Evolutionary conservation across 2,329 filamentous ascomycete genomes (phyloP).

Genomic region (Sarocladium brachiariae): DNA sequence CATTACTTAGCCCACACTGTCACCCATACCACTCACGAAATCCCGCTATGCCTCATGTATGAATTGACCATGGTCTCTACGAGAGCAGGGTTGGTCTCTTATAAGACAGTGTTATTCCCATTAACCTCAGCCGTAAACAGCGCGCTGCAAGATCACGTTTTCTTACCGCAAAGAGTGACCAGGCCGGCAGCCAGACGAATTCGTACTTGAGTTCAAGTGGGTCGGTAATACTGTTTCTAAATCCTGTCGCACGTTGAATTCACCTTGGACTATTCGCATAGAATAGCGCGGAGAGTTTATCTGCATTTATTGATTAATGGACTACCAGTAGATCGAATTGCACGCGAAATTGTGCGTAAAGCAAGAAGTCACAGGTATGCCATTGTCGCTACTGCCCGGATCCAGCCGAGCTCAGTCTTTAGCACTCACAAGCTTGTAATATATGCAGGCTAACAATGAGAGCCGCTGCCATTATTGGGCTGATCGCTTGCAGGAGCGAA

Average conservation of each 20-base stretch:
- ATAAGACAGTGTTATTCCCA: conserved; percentile 1
- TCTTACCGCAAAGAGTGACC: not conserved
- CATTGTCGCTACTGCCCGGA: not conserved
- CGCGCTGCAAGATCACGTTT: not conserved
- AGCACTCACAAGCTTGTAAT: not conserved
- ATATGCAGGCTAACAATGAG: not conserved
- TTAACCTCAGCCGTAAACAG: not conserved
- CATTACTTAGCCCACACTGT: too few species aligned
- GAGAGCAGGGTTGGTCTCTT: conserved; percentile 33
- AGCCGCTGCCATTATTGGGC: not conserved
- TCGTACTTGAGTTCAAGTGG: too few species aligned
- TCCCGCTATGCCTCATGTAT: conserved; percentile 39
- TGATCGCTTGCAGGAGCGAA: not conserved
- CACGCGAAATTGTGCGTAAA: not conserved
- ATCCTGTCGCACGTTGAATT: not conserved
- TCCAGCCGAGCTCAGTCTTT: not conserved
- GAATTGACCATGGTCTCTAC: conserved; percentile 39
- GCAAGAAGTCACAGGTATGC: not conserved
- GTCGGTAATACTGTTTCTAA: too few species aligned
- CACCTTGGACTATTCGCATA: not conserved
- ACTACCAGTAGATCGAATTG: not conserved
- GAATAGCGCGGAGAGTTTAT: not conserved
- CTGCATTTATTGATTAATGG: not conserved
- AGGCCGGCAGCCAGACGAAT: too few species aligned
- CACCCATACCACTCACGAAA: too few species aligned